Percentiles rank a stretch among this genome's conserved stretches.
Evolutionary conservation across 768 basidiomycete species (phyloP).

Genomic region (Galerina marginata): DNA sequence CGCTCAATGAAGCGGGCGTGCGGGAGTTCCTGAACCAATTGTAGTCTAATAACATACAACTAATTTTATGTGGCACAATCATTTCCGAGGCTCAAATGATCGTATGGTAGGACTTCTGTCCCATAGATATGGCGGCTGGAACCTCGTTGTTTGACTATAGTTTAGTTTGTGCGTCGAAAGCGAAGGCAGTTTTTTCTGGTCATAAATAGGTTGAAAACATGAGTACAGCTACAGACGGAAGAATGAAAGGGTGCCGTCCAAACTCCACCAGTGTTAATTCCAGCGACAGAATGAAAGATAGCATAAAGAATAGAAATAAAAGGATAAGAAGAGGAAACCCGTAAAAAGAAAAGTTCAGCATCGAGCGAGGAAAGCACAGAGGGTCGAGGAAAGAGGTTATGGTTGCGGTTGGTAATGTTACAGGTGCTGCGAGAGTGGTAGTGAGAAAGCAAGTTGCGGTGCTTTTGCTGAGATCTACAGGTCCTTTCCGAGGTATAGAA

Average conservation of each 20-base stretch:
- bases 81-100: no score
- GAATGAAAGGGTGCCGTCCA: constrained; percentile 16
- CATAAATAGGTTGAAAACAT: constrained; percentile 26
- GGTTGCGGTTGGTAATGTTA: constrained; percentile 23
- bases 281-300: constrained; percentile 16
- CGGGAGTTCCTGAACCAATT: constrained; percentile 51
- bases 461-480: constrained; percentile 19
- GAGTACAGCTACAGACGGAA: constrained; percentile 24
- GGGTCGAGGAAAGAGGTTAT: constrained; percentile 2
- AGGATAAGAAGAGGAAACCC: constrained; percentile 13
- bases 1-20: constrained; percentile 50
- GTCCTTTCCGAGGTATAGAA: constrained; percentile 26
- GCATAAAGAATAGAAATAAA: constrained; percentile 19
- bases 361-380: constrained; percentile 16
- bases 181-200: constrained; percentile 14
- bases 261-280: constrained; percentile 16
- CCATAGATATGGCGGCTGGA: no score
- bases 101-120: no score
- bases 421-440: constrained; percentile 21
- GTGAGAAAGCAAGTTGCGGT: constrained; percentile 20
- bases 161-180: not conserved
- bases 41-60: constrained; percentile 21
- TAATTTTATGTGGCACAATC: not conserved
- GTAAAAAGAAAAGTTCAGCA: constrained; percentile 19
- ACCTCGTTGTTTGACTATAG: no score